These are phyloP conservation scores for Podospora sp. DNA, from an alignment of 495 filamentous ascomycete species.

Conservation along the genomic window DNA sequence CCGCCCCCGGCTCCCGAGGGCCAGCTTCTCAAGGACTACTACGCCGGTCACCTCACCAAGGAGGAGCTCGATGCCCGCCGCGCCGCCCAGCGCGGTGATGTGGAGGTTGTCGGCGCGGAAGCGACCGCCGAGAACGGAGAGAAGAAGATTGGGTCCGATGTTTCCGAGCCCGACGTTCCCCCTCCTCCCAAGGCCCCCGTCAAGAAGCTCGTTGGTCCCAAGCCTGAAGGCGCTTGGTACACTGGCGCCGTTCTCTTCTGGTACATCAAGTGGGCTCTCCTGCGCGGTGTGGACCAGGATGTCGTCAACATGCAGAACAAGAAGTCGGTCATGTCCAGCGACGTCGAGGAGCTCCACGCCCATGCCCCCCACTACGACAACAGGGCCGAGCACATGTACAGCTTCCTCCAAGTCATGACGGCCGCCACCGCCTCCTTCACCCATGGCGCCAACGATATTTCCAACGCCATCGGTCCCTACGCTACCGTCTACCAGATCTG, in stretches of 20 bases:
- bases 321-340: conserved; percentile 41
- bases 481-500: conserved; percentile 70
- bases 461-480: conserved; percentile 74
- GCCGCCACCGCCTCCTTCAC: conserved; percentile 74
- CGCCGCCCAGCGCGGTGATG: conserved; percentile 29
- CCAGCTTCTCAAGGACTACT: conserved; percentile 52
- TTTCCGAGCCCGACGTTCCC: conserved; percentile 14
- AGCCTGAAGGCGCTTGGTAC: conserved; percentile 43
- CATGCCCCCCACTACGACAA: conserved; percentile 70
- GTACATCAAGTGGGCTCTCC: conserved; percentile 49
- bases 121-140: conserved; percentile 23
- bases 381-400: conserved; percentile 74
- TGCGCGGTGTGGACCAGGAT: conserved; percentile 65
- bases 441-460: conserved; percentile 79
- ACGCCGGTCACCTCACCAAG: conserved; percentile 51
- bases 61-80: conserved; percentile 50
- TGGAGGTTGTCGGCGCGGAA: conserved; percentile 16
- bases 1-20: conserved; percentile 48
- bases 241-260: conserved; percentile 44
- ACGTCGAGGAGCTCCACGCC: conserved; percentile 59
- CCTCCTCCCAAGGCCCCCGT: not conserved
- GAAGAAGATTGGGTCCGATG: conserved; percentile 24
- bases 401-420: conserved; percentile 72
- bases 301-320: conserved; percentile 50
- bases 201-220: conserved; percentile 39